Evolutionary conservation across 108 stramenopile species (phyloP).

Genomic region (Cyclotella choctawhatcheeana): DNA sequence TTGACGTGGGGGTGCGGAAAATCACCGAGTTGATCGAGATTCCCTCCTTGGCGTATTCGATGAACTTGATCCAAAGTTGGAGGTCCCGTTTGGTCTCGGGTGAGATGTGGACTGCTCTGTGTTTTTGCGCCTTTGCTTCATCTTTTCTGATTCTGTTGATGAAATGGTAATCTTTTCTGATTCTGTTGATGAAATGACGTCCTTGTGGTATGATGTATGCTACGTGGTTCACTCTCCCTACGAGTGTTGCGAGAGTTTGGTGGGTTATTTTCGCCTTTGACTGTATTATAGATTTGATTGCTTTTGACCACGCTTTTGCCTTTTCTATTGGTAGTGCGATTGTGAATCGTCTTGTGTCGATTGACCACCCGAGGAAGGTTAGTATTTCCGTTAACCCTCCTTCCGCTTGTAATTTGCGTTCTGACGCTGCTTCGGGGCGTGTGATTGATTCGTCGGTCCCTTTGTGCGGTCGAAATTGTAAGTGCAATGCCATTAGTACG

Average conservation of each 20-base stretch:
- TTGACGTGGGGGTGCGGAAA: conserved; percentile 12
- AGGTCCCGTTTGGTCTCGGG: conserved; percentile 10
- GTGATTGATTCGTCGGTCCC: conserved; percentile 9
- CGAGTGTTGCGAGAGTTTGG: conserved; percentile 11
- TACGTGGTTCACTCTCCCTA: conserved; percentile 19
- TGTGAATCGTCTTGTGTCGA: conserved; percentile 19
- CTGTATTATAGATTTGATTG: not conserved
- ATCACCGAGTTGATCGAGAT: conserved; percentile 33
- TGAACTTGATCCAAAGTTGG: conserved; percentile 21
- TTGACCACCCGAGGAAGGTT: conserved; percentile 22
- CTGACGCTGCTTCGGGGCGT: conserved; percentile 10
- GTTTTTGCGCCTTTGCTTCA: not conserved
- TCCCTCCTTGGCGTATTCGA: not conserved
- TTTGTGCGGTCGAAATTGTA: conserved; percentile 3
- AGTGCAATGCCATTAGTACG: conserved; percentile 18
- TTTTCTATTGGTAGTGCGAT: conserved; percentile 23
- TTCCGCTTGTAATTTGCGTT: conserved; percentile 18
- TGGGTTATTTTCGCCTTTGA: not conserved
- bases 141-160: not conserved
- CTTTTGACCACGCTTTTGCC: not conserved
- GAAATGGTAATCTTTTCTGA: not conserved
- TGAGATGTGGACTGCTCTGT: too few relatives aligned
- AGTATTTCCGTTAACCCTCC: conserved; percentile 9
- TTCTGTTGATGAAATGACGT: conserved; percentile 26
- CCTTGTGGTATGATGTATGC: conserved; percentile 14